phyloP scores from a whole-genome alignment of 306 rosid genomes.

The Trifolium repens region DNA sequence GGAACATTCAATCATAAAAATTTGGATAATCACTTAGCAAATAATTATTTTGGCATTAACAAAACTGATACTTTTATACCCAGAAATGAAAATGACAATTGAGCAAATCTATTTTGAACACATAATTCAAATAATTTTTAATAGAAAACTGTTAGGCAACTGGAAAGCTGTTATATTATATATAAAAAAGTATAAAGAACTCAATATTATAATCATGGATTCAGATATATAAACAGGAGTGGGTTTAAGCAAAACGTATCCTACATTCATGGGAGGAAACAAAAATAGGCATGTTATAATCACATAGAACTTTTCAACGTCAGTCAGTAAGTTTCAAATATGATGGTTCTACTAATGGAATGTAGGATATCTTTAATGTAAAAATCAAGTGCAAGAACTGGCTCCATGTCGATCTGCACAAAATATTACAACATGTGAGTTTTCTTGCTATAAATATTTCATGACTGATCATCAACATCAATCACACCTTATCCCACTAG shows the following conservation, averaged over 20 bases:
- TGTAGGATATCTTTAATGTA: slow-evolving; percentile 90
- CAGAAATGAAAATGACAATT: not conserved
- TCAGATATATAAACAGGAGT: not conserved
- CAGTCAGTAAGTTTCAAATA: slow-evolving; percentile 21
- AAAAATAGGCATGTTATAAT: slow-evolving; percentile 23
- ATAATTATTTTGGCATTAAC: not conserved
- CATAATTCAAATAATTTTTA: not conserved
- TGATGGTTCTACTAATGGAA: slow-evolving; percentile 33
- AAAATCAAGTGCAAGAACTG: slow-evolving; percentile 87
- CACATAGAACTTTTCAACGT: slow-evolving; percentile 17
- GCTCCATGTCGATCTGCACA: slow-evolving; percentile 78
- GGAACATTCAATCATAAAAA: not conserved
- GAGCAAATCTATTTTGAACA: not conserved
- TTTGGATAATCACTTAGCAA: not conserved
- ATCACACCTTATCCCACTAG: not conserved
- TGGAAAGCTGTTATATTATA: not conserved
- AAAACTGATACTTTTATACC: not conserved
- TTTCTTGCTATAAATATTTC: slow-evolving; percentile 29
- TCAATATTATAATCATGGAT: not conserved
- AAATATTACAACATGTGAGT: slow-evolving; percentile 38
- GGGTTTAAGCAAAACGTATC: not conserved
- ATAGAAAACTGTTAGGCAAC: not conserved
- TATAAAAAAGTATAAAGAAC: not conserved
- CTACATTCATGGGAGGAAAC: slow-evolving; percentile 1
- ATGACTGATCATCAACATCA: slow-evolving; percentile 14